Conservation (phyloP, 78 protist genomes). For the Andalucia godoyi region DNA sequence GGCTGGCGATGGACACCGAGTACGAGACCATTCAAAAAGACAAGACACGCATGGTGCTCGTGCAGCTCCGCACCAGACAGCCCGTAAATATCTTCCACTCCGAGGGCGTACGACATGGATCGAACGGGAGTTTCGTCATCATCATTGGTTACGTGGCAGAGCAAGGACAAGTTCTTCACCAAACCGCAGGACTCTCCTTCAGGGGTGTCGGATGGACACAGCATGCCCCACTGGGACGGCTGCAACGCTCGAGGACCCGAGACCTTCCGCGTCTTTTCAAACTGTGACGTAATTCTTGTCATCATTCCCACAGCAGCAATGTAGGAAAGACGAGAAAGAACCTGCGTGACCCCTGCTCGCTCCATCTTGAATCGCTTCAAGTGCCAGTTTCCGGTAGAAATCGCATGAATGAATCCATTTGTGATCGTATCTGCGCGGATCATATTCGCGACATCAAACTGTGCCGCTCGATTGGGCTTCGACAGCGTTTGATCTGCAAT, state of each 20-base stretch:
- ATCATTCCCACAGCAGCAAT: constrained; percentile 95
- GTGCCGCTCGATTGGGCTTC: constrained; percentile 47
- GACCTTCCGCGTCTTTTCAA: constrained; percentile 97
- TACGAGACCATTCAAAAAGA: constrained; percentile 82
- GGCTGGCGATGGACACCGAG: constrained; percentile 91
- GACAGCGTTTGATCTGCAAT: constrained; percentile 45
- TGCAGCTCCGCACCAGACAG: constrained; percentile 57
- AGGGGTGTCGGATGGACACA: constrained; percentile 99
- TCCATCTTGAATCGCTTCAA: constrained; percentile 91
- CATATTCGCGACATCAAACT: constrained; percentile 33
- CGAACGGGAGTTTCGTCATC: constrained; percentile 23
- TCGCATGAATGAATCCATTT: constrained; percentile 74
- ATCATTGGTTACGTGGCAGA: constrained; percentile 94
- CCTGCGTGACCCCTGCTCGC: constrained; percentile 93
- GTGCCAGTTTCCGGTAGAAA: constrained; percentile 97
- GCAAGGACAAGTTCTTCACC: constrained; percentile 96
- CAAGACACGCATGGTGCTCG: constrained; percentile 16
- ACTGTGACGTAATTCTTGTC: constrained; percentile 93
- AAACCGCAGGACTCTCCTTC: constrained; percentile 99
- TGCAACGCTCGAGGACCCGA: constrained; percentile 87
- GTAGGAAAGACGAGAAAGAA: constrained; percentile 86
- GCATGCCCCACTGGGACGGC: constrained; percentile 98
- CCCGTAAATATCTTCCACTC: constrained; percentile 64
- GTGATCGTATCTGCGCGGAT: constrained; percentile 44
- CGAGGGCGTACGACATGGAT: constrained; percentile 52